Percentiles rank a stretch among this genome's conserved stretches.
phyloP scores from a whole-genome alignment of 495 filamentous ascomycete species.

The Melanomma pulvis-pyrius region DNA sequence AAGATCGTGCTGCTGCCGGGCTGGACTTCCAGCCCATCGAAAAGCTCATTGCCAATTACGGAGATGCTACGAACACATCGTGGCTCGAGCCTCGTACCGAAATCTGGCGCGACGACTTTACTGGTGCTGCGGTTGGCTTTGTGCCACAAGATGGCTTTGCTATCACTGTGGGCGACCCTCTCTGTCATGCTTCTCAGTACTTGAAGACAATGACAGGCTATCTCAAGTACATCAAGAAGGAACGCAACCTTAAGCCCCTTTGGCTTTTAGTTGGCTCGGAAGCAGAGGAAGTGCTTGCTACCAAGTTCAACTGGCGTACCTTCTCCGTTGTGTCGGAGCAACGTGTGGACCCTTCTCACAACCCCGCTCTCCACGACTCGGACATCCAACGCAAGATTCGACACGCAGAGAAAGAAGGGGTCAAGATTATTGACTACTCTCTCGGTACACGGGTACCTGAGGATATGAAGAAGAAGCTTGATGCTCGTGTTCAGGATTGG shows the following conservation, averaged over 20 bases:
- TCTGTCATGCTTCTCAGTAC: conserved; percentile 75
- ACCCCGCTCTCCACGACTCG: conserved; percentile 56
- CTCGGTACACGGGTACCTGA: conserved; percentile 64
- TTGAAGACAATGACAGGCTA: conserved; percentile 68
- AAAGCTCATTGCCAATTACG: conserved; percentile 85
- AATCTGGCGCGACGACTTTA: conserved; percentile 75
- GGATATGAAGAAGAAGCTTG: conserved; percentile 64
- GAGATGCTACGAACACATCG: conserved; percentile 83
- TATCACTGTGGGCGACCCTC: conserved; percentile 78
- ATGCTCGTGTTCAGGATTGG: conserved; percentile 77
- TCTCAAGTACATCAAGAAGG: conserved; percentile 69
- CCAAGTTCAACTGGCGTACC: conserved; percentile 78
- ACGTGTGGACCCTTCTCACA: conserved; percentile 66
- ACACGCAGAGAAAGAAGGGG: conserved; percentile 74
- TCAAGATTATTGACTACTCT: conserved; percentile 69
- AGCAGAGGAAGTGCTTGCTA: conserved; percentile 73
- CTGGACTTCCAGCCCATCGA: conserved; percentile 70
- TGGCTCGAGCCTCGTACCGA: conserved; percentile 83
- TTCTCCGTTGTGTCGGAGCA: conserved; percentile 84
- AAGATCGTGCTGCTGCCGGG: conserved; percentile 49
- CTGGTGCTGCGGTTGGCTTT: conserved; percentile 79
- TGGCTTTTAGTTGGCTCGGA: conserved; percentile 74
- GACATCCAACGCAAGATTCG: conserved; percentile 72
- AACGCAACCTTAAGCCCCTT: conserved; percentile 72
- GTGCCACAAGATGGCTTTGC: conserved; percentile 71